A percentile compares a stretch with the other conserved stretches of the same genome.
Evolutionary conservation across 441 rosid species (phyloP).

Genomic region (Omphalea diandra): DNA sequence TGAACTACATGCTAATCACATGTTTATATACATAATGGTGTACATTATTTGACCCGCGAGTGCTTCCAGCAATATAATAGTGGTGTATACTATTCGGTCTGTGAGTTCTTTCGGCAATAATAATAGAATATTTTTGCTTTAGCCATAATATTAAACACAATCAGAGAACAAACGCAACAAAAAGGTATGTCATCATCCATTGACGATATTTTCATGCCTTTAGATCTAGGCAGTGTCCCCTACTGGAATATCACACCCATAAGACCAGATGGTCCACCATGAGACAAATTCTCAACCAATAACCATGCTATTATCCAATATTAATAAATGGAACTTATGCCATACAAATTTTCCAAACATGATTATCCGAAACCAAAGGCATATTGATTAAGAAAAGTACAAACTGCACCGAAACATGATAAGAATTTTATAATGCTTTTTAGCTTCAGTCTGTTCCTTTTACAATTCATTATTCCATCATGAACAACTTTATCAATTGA

Average conservation of each 20-base stretch:
- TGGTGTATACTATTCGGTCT: background rate
- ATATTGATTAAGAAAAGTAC: background rate
- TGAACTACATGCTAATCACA: background rate
- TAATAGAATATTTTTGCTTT: background rate
- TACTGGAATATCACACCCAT: slow-evolving; percentile 1
- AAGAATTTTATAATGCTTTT: background rate
- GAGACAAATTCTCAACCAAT: slow-evolving; percentile 11
- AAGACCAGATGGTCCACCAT: background rate
- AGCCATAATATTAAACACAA: too few relatives aligned
- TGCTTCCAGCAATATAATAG: too few relatives aligned
- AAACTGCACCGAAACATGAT: background rate
- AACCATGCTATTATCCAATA: slow-evolving; percentile 12
- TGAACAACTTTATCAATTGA: background rate
- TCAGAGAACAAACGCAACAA: background rate
- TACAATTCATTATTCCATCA: background rate
- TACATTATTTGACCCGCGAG: background rate
- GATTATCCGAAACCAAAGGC: background rate
- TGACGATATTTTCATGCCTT: background rate
- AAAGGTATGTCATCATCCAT: background rate
- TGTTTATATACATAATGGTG: background rate
- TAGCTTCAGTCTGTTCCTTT: background rate
- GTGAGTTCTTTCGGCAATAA: background rate
- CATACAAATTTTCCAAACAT: background rate
- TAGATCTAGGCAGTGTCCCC: slow-evolving; percentile 5
- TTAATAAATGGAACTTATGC: background rate